Percentiles rank a stretch among this genome's conserved stretches.
Evolutionary conservation across 495 filamentous ascomycete genomes (phyloP).

Genomic region (Aeminium ludgeri): DNA sequence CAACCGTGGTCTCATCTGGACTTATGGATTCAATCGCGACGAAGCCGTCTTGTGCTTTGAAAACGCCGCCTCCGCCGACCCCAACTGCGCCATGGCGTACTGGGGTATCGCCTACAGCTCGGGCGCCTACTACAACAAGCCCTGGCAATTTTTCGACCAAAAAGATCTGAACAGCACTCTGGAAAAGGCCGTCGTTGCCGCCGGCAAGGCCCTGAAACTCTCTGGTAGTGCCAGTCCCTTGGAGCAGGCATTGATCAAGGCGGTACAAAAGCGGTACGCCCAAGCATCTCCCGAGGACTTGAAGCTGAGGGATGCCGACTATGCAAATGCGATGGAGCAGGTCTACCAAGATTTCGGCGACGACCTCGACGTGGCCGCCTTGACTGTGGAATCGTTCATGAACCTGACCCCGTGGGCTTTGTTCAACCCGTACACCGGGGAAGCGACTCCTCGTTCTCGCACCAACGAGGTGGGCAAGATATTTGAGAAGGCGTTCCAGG

Average conservation of each 20-base stretch:
- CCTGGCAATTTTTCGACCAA: slow-evolving; percentile 48
- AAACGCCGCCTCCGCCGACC: slow-evolving; percentile 36
- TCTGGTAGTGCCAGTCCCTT: slow-evolving; percentile 16
- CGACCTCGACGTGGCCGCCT: slow-evolving; percentile 42
- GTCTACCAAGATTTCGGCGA: slow-evolving; percentile 37
- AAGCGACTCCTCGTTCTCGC: slow-evolving; percentile 35
- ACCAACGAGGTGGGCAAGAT: slow-evolving; percentile 40
- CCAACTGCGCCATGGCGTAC: slow-evolving; percentile 41
- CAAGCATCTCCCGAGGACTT: slow-evolving; percentile 28
- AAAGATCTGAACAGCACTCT: slow-evolving; percentile 35
- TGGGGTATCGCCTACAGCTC: slow-evolving; percentile 51
- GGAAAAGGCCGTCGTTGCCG: slow-evolving; percentile 29
- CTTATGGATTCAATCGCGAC: slow-evolving; percentile 49
- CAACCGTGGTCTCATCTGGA: slow-evolving; percentile 45
- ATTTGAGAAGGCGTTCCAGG: slow-evolving; percentile 35
- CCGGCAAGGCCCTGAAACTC: slow-evolving; percentile 24
- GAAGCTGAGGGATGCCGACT: slow-evolving; percentile 36
- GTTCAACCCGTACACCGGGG: slow-evolving; percentile 43
- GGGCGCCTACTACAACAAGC: slow-evolving; percentile 61
- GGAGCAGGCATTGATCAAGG: slow-evolving; percentile 41
- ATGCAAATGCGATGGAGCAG: slow-evolving; percentile 42
- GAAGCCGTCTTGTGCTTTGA: slow-evolving; percentile 44
- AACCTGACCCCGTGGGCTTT: slow-evolving; percentile 52
- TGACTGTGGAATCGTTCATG: slow-evolving; percentile 53
- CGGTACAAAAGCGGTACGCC: slow-evolving; percentile 40